These are phyloP conservation scores for Xylaria sp. DNA, from an alignment of 2,329 filamentous ascomycete species.

Conservation along the genomic window DNA sequence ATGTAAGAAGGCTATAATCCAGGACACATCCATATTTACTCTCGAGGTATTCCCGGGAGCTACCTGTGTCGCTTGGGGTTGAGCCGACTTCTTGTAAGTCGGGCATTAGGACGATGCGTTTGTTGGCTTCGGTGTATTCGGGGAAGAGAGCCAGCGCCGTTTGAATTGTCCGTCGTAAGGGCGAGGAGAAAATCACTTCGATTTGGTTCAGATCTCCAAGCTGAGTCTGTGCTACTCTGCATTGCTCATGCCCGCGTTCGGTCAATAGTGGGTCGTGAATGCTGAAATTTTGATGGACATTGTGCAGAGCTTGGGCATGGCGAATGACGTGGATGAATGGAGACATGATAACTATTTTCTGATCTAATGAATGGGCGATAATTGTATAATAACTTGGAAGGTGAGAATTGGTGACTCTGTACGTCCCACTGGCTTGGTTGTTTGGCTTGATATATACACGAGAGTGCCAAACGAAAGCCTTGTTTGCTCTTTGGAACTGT, in stretches of 20 bases:
- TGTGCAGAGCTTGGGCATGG: slow-evolving; percentile 15
- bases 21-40: background rate
- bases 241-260: slow-evolving; percentile 1
- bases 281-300: background rate
- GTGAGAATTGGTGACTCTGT: background rate
- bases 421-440: background rate
- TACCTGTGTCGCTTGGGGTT: background rate
- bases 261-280: slow-evolving; percentile 16
- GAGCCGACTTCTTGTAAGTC: background rate
- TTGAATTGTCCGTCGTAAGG: slow-evolving; percentile 26
- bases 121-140: background rate
- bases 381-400: background rate
- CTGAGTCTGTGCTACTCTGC: background rate
- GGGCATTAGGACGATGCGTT: slow-evolving; percentile 7
- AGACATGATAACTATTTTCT: slow-evolving; percentile 13
- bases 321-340: slow-evolving; percentile 26
- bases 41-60: background rate
- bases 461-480: background rate
- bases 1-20: slow-evolving; percentile 5
- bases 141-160: slow-evolving; percentile 22
- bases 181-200: slow-evolving; percentile 18
- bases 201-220: background rate
- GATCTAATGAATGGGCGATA: background rate
- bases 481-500: background rate
- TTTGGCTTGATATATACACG: background rate